Base-by-base conservation (phyloP, 2,329 filamentous ascomycete species). In the Pestalotiopsis sp. region DNA sequence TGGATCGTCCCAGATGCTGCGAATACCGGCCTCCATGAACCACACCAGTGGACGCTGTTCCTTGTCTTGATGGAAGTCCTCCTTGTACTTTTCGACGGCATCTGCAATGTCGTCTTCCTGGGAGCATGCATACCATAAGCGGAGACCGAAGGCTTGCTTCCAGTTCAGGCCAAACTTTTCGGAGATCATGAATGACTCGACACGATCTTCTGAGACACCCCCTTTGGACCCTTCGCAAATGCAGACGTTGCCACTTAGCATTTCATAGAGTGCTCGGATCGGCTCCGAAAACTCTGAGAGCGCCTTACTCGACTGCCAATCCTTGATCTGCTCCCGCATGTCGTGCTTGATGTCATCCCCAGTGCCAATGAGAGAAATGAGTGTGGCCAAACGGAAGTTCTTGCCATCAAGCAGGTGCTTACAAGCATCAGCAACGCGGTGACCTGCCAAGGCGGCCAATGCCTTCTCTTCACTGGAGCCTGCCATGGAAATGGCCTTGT, bases 141-240 rank as follows among this genome's bases (percentile, higher is more conserved):
- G 90, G 64, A 99, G 86, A 12, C 94, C 95, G 79, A 99, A 97
- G 0, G 95, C 91, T 77, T 97, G 95, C 78, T 94, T 91, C 96
- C 96, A 99, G 78, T 97, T 93, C 45, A 99, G 85, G 4, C 90
- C 90, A 78, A 98, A 99, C 61, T 91, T 91, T 74, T 92, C 88
- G 1, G 94, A 93, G 72, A 99, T 93, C 67, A 90, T 87, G 77
- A 99, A 97, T 0, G 91, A 91, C 14, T 91, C 87, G 52, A 92
- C 87, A 59, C 92, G 91, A 80, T 98, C 94, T 79, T 98, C 96
- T 9, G 91, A 82, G 1, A 93, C 89, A 6, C 88, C 90, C 2
- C 85, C 86, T 72, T 90, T 91, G 76, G 92, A 91, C 12, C 95
- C 96, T 73, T 94, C 89, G 69, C 93, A 95, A 36, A 91, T 88